Percentiles rank a stretch among this genome's conserved stretches.
These are phyloP conservation scores for Apiosordaria backusii DNA, from an alignment of 495 filamentous ascomycete genomes.

Conservation along the genomic window DNA sequence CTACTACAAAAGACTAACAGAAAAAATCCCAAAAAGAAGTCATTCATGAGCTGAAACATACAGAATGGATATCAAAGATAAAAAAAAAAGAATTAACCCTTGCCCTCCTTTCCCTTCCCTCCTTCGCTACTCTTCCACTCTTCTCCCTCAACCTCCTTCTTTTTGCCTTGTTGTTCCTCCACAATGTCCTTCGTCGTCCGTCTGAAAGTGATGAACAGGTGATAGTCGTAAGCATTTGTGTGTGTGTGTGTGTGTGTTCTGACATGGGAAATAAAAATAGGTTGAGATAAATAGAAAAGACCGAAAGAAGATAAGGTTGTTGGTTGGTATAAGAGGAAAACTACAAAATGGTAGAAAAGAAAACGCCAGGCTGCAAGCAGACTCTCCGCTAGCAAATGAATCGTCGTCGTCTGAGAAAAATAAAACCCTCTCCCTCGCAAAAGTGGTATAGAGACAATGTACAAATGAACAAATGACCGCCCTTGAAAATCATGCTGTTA, in stretches of 20 bases:
- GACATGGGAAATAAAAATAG: background rate
- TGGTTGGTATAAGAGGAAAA: background rate
- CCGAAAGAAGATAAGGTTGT: background rate
- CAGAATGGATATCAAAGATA: background rate
- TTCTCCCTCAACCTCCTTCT: background rate
- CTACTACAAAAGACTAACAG: background rate
- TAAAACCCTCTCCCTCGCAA: background rate
- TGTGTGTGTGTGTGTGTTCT: background rate
- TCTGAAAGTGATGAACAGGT: background rate
- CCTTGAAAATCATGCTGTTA: background rate
- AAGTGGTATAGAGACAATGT: constrained; percentile 7
- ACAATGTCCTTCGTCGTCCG: background rate
- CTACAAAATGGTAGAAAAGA: background rate
- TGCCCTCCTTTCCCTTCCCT: background rate
- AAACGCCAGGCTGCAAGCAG: background rate
- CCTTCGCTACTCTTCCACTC: background rate
- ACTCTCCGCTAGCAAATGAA: background rate
- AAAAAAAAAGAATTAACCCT: background rate
- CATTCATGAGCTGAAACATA: background rate
- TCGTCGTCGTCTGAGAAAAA: background rate
- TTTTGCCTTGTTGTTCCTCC: background rate
- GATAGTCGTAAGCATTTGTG: background rate
- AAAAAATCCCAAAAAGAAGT: background rate
- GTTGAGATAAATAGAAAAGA: background rate
- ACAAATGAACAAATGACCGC: constrained; percentile 2